These are phyloP conservation scores for Ziziphus jujuba DNA, from an alignment of 306 rosid species.

Conservation along the genomic window DNA sequence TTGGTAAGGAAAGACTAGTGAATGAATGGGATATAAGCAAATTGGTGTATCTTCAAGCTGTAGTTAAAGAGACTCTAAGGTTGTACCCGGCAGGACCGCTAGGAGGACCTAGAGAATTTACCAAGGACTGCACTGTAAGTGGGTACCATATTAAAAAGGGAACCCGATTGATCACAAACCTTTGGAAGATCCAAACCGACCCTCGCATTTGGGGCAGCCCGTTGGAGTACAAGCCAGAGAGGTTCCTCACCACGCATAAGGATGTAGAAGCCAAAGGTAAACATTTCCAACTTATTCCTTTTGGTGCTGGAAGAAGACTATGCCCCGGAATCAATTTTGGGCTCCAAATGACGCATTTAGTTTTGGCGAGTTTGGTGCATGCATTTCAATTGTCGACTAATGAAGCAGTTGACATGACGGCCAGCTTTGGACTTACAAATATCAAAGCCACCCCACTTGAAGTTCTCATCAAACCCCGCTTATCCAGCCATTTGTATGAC, in stretches of 20 bases:
- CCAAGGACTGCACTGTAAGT: constrained; percentile 38
- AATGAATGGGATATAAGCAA: constrained; percentile 46
- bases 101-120: constrained; percentile 33
- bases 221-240: constrained; percentile 53
- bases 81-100: constrained; percentile 53
- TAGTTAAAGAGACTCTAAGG: constrained; percentile 48
- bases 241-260: constrained; percentile 48
- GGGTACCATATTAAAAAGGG: constrained; percentile 44
- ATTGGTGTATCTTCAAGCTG: constrained; percentile 52
- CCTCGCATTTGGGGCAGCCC: constrained; percentile 47
- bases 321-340: constrained; percentile 48
- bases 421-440: constrained; percentile 33
- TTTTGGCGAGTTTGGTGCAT: constrained; percentile 46
- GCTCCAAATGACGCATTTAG: constrained; percentile 37
- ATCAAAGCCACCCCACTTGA: constrained; percentile 47
- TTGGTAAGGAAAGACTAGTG: constrained; percentile 49
- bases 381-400: constrained; percentile 43
- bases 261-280: constrained; percentile 44
- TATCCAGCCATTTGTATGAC: constrained; percentile 23
- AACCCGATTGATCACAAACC: constrained; percentile 42
- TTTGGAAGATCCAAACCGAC: constrained; percentile 57
- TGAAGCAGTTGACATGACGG: constrained; percentile 49
- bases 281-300: constrained; percentile 48
- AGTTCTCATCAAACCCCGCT: constrained; percentile 48
- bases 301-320: constrained; percentile 58